These are phyloP conservation scores for Scleromitrula shiraiana DNA, from an alignment of 2,329 filamentous ascomycete genomes.

Conservation along the genomic window DNA sequence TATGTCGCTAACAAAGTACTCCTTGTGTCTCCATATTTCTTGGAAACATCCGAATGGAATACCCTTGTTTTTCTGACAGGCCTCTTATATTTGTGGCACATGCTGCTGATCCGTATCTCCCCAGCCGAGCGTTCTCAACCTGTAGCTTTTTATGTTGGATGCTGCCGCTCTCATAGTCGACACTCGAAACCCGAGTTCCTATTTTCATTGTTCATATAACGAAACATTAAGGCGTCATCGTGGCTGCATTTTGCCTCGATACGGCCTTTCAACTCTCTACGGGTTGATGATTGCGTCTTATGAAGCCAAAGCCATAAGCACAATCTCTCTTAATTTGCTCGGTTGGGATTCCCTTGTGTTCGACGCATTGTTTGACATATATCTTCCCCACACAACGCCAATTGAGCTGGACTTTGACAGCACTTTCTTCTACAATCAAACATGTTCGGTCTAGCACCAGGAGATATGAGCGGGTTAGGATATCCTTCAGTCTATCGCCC, in stretches of 20 bases:
- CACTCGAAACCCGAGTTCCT: background rate
- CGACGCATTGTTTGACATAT: slow-evolving; percentile 8
- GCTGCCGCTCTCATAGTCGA: slow-evolving; percentile 7
- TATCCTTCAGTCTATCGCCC: background rate
- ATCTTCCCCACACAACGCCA: slow-evolving; percentile 6
- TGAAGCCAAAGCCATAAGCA: slow-evolving; percentile 10
- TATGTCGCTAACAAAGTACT: slow-evolving; percentile 1
- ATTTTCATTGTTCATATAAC: background rate
- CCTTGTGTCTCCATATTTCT: slow-evolving; percentile 4
- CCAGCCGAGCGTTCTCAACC: slow-evolving; percentile 10
- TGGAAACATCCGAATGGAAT: slow-evolving; percentile 6
- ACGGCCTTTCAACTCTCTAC: slow-evolving; percentile 1
- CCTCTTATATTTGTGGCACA: slow-evolving; percentile 10
- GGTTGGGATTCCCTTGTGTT: slow-evolving; percentile 4
- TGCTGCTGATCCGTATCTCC: slow-evolving; percentile 12
- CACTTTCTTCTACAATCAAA: background rate
- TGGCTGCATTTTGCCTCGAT: slow-evolving; percentile 10
- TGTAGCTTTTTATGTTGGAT: slow-evolving; percentile 8
- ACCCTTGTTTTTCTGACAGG: slow-evolving; percentile 9
- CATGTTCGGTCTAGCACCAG: slow-evolving; percentile 7
- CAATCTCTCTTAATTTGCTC: slow-evolving; percentile 4
- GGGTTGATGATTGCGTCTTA: slow-evolving; percentile 9
- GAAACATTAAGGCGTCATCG: slow-evolving; percentile 9
- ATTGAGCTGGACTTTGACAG: slow-evolving; percentile 4
- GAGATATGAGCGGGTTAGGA: background rate